A percentile compares a stretch with the other conserved stretches of the same genome.
Evolutionary conservation across 352 stramenopile species (phyloP).

Genomic region (Globisporangium spinosum): DNA sequence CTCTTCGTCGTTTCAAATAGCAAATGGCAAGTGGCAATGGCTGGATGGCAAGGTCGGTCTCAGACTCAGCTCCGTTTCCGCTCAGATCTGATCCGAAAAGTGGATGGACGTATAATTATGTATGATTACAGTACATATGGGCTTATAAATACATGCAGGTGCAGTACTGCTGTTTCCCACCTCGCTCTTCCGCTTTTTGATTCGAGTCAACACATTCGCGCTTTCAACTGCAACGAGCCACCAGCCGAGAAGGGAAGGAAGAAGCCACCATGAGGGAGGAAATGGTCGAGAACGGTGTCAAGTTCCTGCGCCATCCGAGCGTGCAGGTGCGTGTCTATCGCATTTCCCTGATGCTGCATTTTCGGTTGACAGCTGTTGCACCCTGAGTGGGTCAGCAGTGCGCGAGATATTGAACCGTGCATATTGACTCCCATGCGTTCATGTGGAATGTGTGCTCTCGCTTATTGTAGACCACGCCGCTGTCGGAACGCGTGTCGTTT

Average conservation of each 20-base stretch:
- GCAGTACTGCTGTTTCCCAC: not conserved
- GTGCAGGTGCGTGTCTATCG: slow-evolving; percentile 45
- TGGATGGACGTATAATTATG: slow-evolving; percentile 4
- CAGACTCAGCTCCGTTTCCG: not conserved
- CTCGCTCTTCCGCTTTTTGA: not conserved
- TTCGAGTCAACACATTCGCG: slow-evolving; percentile 18
- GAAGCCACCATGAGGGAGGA: slow-evolving; percentile 41
- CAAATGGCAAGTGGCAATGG: slow-evolving; percentile 5
- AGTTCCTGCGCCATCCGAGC: slow-evolving; percentile 78
- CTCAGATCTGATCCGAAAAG: not conserved
- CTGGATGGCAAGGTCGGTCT: slow-evolving; percentile 11
- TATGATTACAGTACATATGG: not conserved
- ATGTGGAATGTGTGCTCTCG: not conserved
- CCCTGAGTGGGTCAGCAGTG: not conserved
- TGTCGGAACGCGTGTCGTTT: slow-evolving; percentile 76
- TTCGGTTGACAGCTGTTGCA: not conserved
- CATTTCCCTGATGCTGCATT: not conserved
- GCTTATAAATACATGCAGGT: not conserved
- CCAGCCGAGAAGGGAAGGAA: not conserved
- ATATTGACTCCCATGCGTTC: not conserved
- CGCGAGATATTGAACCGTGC: not conserved
- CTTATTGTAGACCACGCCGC: slow-evolving; percentile 39
- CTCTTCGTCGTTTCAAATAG: slow-evolving; percentile 3
- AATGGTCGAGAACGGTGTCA: slow-evolving; percentile 75
- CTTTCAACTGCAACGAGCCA: slow-evolving; percentile 15